Evolutionary conservation across 192 early-diverging fungal genomes (phyloP), one percentile per base, ranked within the genome.

Genomic region (Mortierella hygrophila): DNA sequence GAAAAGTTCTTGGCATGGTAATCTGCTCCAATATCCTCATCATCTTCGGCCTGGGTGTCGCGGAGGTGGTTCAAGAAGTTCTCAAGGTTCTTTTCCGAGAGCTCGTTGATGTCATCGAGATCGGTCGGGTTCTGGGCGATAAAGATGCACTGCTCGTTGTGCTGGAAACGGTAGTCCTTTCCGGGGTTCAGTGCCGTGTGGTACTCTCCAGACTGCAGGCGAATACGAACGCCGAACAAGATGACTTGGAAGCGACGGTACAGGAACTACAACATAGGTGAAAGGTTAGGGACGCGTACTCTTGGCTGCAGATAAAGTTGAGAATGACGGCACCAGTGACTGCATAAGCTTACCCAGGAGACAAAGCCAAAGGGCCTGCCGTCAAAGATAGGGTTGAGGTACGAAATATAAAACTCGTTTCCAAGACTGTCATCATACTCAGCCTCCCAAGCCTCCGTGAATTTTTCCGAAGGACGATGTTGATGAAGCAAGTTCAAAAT

Each of bases 391-490:
- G 90, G 78, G 77, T 93, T 92, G 38, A 93, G 79, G 4, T 88
- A 82, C 29, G 85, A 87, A 44, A 87, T 88, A 77, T 94, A 94
- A 7, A 95, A 89, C 79, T 96, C 93, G 71, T 95, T 95, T 57
- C 91, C 92, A 23, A 88, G 89, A 44, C 94, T 94, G 79, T 95
- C 94, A 44, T 86, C 93, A 70, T 94, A 95, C 63, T 94, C 92
- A 23, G 94, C 92, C 74, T 93, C 87, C 95, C 95, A 95, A 2
- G 89, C 89, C 49, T 93, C 90, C 38, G 88, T 77, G 74, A 93
- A 94, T 18, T 74, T 82, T 70, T 89, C 88, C n/a, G 88, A 81
- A 32, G 85, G 93, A 72, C 90, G 87, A 38, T 86, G 79, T 60
- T 93, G 90, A 29, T 93, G 92, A 7, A 95, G 60, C n/a, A 95